Evolutionary conservation across 768 basidiomycete genomes (phyloP).

Genomic region (Suillus sp.): DNA sequence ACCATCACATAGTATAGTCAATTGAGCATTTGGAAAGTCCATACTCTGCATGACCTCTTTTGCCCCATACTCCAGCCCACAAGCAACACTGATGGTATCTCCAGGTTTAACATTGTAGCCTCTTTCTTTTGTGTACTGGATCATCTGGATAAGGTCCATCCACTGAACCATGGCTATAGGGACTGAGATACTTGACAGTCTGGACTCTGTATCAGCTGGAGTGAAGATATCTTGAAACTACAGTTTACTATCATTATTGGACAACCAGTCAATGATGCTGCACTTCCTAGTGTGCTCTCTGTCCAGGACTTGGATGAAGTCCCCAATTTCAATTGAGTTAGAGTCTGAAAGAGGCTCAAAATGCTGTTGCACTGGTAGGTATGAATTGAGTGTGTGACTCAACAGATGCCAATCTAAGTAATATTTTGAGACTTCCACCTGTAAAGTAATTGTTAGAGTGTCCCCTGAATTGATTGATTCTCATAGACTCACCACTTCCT

Average conservation of each 20-base stretch:
- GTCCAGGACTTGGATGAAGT: neutral
- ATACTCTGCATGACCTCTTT: neutral
- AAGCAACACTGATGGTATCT: neutral
- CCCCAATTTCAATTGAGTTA: neutral
- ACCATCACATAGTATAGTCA: neutral
- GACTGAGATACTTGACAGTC: neutral
- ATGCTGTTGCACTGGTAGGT: neutral
- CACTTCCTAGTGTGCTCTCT: neutral
- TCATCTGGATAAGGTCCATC: neutral
- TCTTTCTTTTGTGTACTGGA: neutral
- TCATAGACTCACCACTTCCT: too few species aligned
- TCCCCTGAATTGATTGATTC: too few species aligned
- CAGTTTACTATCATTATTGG: neutral
- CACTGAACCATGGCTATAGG: neutral
- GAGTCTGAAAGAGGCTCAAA: neutral
- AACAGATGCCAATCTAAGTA: neutral
- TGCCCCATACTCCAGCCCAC: neutral
- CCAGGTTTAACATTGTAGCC: neutral
- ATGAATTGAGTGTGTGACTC: neutral
- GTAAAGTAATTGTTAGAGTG: too few species aligned
- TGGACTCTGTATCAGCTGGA: neutral
- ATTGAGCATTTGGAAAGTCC: neutral
- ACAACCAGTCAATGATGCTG: neutral
- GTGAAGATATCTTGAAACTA: neutral
- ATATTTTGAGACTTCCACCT: neutral